A percentile compares a stretch with the other conserved stretches of the same genome.
Evolutionary conservation across 257 asterid species (phyloP).

Genomic region (Gentiana macrophylla): DNA sequence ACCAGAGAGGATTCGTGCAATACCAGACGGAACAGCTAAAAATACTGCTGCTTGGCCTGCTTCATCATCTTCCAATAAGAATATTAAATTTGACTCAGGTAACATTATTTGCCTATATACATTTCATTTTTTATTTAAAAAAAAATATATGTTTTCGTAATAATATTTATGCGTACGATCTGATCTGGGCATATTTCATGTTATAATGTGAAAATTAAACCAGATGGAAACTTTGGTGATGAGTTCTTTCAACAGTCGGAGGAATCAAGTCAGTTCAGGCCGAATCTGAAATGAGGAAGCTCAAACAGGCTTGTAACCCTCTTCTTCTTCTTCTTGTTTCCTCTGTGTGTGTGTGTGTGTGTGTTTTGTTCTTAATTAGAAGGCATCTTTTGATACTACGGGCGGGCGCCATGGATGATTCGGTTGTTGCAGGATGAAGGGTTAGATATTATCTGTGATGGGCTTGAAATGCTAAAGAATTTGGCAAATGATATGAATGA

Average conservation of each 20-base stretch:
- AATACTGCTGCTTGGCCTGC: constrained; percentile 35
- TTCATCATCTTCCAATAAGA: constrained; percentile 42
- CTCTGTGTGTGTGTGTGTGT: not conserved
- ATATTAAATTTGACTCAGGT: constrained; percentile 67
- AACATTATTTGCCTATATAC: not conserved
- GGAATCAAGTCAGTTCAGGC: constrained; percentile 62
- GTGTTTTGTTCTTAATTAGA: too few species aligned
- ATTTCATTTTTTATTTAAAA: too few species aligned
- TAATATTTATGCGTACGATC: not conserved
- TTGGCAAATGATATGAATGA: constrained; percentile 86
- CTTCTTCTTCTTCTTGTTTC: constrained; percentile 8
- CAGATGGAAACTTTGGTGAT: constrained; percentile 50
- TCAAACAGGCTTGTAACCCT: constrained; percentile 77
- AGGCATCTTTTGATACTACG: too few species aligned
- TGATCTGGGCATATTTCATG: not conserved
- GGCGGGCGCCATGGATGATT: not conserved
- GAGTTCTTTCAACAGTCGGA: constrained; percentile 49
- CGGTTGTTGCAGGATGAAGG: constrained; percentile 65
- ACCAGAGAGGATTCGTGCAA: constrained; percentile 56
- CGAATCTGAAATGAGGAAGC: constrained; percentile 73
- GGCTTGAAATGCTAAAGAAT: constrained; percentile 63
- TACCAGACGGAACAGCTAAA: constrained; percentile 49
- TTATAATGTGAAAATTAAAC: not conserved
- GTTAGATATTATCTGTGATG: constrained; percentile 62
- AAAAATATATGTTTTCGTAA: too few species aligned